Base-by-base conservation (phyloP, 176 grass and related monocot species). In the Lolium perenne region DNA sequence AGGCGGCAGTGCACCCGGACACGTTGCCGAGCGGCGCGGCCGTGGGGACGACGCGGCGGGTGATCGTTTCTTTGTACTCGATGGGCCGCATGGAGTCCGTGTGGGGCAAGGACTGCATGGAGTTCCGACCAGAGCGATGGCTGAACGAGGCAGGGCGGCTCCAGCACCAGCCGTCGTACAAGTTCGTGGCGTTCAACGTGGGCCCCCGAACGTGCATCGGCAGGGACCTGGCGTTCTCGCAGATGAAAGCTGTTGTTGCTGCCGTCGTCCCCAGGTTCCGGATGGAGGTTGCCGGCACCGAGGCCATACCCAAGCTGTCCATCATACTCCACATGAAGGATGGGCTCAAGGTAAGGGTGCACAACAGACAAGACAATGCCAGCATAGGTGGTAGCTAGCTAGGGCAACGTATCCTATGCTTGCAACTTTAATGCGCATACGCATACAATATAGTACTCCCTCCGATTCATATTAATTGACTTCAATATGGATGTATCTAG, bases 41-140 rank as follows among this genome's bases (percentile, higher is more conserved):
- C 32, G 32, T 35, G 32, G 32, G 26, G 4, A 71, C 76, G 0
- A 0, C 50, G 3, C 78, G 71, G 23, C 82, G 75, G 7, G 81
- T 97, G 38, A 67, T 97, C 56, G 72, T 97, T 78, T 85, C 82
- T 0, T 22, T 95, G 62, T 95, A 95, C 81, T 90, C 95, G 2
- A 97, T 93, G 95, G 95, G 88, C 0, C 74, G 95, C n/a, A 88
- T 93, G 95, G 95, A 93, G 87, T 49, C 79, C 38, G 86, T 97
- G 51, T 97, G 95, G 95, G 95, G 95, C 8, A 80, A 95, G 70
- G 95, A 95, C 62, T 95, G 91, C 91, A 32, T 84, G 80, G 93
- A 95, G 91, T 97, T 92, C 76, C 79, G 82, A 40, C 93, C 95
- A 17, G 93, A 93, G 91, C 74, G 95, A 51, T 97, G 95, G 95